Base-by-base conservation (phyloP, 441 rosid genomes). In the Croton setiger region DNA sequence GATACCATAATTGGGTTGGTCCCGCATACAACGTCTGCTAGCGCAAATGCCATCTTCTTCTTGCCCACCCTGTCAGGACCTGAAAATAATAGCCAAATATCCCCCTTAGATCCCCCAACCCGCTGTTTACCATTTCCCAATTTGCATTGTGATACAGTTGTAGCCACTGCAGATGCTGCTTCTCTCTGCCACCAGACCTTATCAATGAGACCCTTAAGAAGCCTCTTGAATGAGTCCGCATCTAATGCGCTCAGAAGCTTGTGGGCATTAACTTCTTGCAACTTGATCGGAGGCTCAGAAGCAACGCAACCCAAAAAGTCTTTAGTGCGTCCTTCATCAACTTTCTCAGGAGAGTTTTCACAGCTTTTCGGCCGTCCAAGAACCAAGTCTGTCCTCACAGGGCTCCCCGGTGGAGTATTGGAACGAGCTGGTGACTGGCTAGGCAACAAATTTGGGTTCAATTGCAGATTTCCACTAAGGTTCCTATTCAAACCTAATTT, bases 111-210 rank as follows among this genome's bases (percentile, higher is more conserved):
- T 64, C 79, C 84, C 3, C 71, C 69, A 20, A 85, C 85, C 0
- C 85, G 86, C 67, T 76, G 68, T 78, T 85, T 94, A 55, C 94
- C 84, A 61, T 78, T 85, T 10, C 97, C 96, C 62, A 81, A 68
- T 82, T 83, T 92, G 79, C 91, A 84, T 68, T 83, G 86, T 0
- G 88, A 83, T 63, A 90, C 87, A 2, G 88, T 84, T 31, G 87
- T 75, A 17, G 98, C 94, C 64, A 94, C 80, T 0, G 96, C 86
- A 33, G 96, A 84, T 37, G 99, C 91, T 39, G 98, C 97, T 33
- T 94, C 98, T 35, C 66, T 83, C 80, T 94, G 99, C 99, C 99
- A 94, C 96, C 96, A 84, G 37, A 87, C 97, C 73, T 84, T 87
- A 69, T 86, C 93, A 0, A 67, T 52, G 60, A 94, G 88, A 61